Percentiles rank a stretch among this genome's conserved stretches.
phyloP scores from a whole-genome alignment of 2,329 filamentous ascomycete genomes.

The Xenosphaeropsis pyriputrescens region DNA sequence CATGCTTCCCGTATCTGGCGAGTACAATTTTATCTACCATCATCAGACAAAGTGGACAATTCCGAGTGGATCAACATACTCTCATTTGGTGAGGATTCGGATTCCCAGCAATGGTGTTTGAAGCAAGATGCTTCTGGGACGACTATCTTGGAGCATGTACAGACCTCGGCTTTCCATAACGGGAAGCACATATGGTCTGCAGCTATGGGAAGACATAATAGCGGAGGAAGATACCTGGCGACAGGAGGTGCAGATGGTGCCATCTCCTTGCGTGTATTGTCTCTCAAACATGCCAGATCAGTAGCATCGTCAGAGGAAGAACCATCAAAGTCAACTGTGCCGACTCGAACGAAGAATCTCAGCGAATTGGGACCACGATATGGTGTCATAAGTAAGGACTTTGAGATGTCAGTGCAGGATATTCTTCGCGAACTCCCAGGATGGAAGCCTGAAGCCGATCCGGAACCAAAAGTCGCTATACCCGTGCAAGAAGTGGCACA shows the following conservation, averaged over 20 bases:
- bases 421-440: too few species aligned
- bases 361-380: too few species aligned
- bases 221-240: constrained; percentile 19
- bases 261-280: constrained; percentile 26
- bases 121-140: constrained; percentile 3
- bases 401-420: too few species aligned
- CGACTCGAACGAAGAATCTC: too few species aligned
- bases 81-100: constrained; percentile 78
- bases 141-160: constrained; percentile 30
- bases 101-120: constrained; percentile 52
- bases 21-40: constrained; percentile 44
- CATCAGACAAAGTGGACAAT: neutral
- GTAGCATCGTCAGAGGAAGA: too few species aligned
- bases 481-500: too few species aligned
- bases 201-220: constrained; percentile 24
- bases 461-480: too few species aligned
- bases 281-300: too few species aligned
- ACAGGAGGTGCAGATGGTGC: constrained; percentile 81
- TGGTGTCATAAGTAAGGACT: too few species aligned
- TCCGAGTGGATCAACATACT: constrained; percentile 33
- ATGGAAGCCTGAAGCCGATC: too few species aligned
- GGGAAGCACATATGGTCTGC: constrained; percentile 90
- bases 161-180: constrained; percentile 49
- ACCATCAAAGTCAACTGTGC: too few species aligned
- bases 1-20: constrained; percentile 86